Conservation (phyloP, 2,329 filamentous ascomycete genomes). For the Myriosclerotinia scirpicola region DNA sequence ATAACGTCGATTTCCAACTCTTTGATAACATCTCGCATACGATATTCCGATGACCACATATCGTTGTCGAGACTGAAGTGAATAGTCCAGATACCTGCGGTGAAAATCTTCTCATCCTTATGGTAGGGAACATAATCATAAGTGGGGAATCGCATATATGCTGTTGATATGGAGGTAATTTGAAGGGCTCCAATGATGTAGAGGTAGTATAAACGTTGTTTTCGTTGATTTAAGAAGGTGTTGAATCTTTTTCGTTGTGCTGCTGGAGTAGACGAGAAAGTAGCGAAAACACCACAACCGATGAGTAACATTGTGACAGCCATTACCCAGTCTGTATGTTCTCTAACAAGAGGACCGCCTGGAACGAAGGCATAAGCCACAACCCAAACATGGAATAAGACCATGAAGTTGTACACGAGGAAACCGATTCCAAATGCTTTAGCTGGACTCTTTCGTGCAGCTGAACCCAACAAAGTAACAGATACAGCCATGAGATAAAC, state of each 20-base stretch:
- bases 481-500: constrained; percentile 80
- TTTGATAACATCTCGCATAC: constrained; percentile 86
- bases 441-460: constrained; percentile 73
- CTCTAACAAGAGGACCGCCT: constrained; percentile 85
- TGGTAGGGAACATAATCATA: constrained; percentile 93
- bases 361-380: constrained; percentile 98
- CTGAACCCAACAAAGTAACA: constrained; percentile 72
- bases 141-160: constrained; percentile 87
- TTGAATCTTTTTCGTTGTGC: constrained; percentile 39
- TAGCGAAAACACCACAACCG: constrained; percentile 79
- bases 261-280: constrained; percentile 48
- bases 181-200: constrained; percentile 76
- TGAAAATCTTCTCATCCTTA: constrained; percentile 79
- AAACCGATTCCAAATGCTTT: constrained; percentile 86
- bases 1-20: constrained; percentile 97
- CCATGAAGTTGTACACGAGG: constrained; percentile 86
- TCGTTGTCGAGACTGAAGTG: constrained; percentile 98
- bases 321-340: constrained; percentile 97
- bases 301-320: constrained; percentile 78
- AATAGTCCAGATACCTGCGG: constrained; percentile 97
- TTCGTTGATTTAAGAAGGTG: constrained; percentile 47
- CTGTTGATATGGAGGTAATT: constrained; percentile 73
- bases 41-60: constrained; percentile 96
- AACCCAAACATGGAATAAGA: constrained; percentile 98
- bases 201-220: constrained; percentile 62